Conservation (phyloP, 106 monocot genomes). For the Hemerocallis citrina region DNA sequence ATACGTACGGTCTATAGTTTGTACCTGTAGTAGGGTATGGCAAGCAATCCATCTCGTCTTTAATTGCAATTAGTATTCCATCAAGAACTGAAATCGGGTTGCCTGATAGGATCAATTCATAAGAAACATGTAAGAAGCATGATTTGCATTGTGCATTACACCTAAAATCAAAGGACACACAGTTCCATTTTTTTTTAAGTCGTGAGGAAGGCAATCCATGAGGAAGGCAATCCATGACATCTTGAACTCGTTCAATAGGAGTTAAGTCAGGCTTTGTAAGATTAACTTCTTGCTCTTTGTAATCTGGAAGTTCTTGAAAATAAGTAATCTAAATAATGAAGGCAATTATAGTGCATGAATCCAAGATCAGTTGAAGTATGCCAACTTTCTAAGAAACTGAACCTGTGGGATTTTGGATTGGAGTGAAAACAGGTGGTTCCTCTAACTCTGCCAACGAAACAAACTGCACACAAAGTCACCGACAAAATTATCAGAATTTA, state of each 20-base stretch:
- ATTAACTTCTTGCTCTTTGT: conserved; percentile 50
- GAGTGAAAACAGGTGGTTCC: conserved; percentile 68
- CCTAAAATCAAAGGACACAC: conserved; percentile 14
- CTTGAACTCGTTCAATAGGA: conserved; percentile 44
- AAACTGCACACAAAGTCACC: conserved; percentile 52
- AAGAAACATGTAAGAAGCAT: not conserved
- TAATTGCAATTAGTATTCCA: conserved; percentile 71
- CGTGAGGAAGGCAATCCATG: conserved; percentile 46
- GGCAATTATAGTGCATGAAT: not conserved
- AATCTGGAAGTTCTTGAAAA: conserved; percentile 18
- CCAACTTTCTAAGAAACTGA: not conserved
- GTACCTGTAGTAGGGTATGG: conserved; percentile 94
- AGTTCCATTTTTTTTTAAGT: conserved; percentile 14
- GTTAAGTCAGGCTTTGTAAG: conserved; percentile 29
- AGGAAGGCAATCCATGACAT: conserved; percentile 53
- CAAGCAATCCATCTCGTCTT: conserved; percentile 91
- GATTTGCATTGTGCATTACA: conserved; percentile 43
- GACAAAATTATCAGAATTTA: not conserved
- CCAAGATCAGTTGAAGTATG: not conserved
- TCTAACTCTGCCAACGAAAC: conserved; percentile 57
- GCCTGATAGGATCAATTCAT: conserved; percentile 24
- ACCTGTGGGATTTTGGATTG: conserved; percentile 55
- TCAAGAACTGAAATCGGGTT: conserved; percentile 70
- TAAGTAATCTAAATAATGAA: not conserved
- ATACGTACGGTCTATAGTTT: too few relatives aligned